phyloP scores from a whole-genome alignment of 2,329 filamentous ascomycete species.

The Apiospora hydei region DNA sequence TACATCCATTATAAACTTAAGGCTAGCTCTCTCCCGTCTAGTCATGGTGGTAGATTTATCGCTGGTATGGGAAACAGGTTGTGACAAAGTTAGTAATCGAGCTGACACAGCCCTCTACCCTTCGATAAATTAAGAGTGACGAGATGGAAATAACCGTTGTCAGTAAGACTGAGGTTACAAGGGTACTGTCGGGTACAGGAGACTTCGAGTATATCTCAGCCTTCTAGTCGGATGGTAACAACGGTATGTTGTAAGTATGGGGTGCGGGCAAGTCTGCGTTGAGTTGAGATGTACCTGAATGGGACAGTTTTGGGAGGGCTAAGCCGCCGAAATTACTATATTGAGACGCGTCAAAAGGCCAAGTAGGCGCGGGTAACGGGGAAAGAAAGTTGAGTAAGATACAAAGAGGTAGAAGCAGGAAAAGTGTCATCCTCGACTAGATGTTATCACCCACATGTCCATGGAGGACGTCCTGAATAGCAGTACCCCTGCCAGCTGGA shows the following conservation, averaged over 20 bases:
- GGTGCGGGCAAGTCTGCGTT: conserved; percentile 41
- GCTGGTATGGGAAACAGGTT: conserved; percentile 46
- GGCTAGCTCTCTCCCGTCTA: conserved; percentile 48
- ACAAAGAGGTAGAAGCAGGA: conserved; percentile 32
- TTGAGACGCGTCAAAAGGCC: conserved; percentile 44
- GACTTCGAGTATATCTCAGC: conserved; percentile 46
- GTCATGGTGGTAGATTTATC: conserved; percentile 50
- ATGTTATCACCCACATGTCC: conserved; percentile 5
- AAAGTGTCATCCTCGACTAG: conserved; percentile 28
- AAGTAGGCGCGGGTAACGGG: conserved; percentile 38
- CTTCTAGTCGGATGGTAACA: conserved; percentile 41
- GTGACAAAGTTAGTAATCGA: conserved; percentile 41
- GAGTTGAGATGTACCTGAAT: conserved; percentile 45
- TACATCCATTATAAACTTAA: conserved; percentile 65
- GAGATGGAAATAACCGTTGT: conserved; percentile 39
- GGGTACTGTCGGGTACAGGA: conserved; percentile 41
- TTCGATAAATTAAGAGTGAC: conserved; percentile 41
- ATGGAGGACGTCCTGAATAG: background rate
- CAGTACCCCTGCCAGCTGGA: conserved; percentile 12
- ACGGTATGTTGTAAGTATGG: conserved; percentile 10
- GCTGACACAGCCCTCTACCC: conserved; percentile 40
- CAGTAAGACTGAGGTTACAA: conserved; percentile 38
- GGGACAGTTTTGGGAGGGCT: conserved; percentile 43
- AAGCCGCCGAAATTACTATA: conserved; percentile 49
- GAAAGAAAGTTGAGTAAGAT: conserved; percentile 35